Percentiles rank a stretch among this genome's conserved stretches.
phyloP scores from a whole-genome alignment of 2,329 filamentous ascomycete species.

The Talaromyces sp. region DNA sequence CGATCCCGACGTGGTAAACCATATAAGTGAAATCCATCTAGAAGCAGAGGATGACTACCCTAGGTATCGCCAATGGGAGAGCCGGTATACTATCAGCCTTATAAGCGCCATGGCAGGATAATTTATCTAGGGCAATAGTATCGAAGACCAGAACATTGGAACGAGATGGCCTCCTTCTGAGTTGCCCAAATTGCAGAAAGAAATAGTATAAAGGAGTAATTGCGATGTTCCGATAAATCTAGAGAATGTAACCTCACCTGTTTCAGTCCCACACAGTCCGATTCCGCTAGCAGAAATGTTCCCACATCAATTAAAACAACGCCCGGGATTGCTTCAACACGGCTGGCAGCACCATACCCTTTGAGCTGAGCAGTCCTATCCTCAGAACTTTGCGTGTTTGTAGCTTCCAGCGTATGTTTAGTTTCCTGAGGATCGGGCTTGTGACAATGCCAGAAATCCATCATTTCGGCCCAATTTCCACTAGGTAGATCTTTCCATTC shows the following conservation, averaged over 20 bases:
- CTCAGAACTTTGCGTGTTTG: slow-evolving; percentile 34
- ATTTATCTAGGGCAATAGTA: slow-evolving; percentile 61
- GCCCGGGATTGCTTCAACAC: slow-evolving; percentile 66
- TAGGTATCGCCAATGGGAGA: not conserved
- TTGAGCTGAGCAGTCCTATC: slow-evolving; percentile 60
- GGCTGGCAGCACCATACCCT: slow-evolving; percentile 82
- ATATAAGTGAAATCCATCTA: slow-evolving; percentile 40
- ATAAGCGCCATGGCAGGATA: not conserved
- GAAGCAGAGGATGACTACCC: slow-evolving; percentile 39
- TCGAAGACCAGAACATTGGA: slow-evolving; percentile 56
- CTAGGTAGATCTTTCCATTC: slow-evolving; percentile 92
- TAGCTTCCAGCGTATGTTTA: slow-evolving; percentile 46
- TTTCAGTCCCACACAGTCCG: slow-evolving; percentile 61
- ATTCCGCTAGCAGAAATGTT: slow-evolving; percentile 70
- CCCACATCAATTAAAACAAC: slow-evolving; percentile 80
- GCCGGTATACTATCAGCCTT: slow-evolving; percentile 4
- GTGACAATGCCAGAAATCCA: slow-evolving; percentile 99
- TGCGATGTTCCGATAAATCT: not conserved
- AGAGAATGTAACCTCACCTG: slow-evolving; percentile 33
- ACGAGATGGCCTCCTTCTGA: slow-evolving; percentile 59
- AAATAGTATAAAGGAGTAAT: not conserved
- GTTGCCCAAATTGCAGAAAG: slow-evolving; percentile 42
- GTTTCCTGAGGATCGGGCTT: slow-evolving; percentile 67
- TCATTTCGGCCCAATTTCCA: slow-evolving; percentile 99
- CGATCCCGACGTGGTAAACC: slow-evolving; percentile 15